phyloP scores from a whole-genome alignment of 768 basidiomycete genomes.

The Phaeotremella fagi region DNA sequence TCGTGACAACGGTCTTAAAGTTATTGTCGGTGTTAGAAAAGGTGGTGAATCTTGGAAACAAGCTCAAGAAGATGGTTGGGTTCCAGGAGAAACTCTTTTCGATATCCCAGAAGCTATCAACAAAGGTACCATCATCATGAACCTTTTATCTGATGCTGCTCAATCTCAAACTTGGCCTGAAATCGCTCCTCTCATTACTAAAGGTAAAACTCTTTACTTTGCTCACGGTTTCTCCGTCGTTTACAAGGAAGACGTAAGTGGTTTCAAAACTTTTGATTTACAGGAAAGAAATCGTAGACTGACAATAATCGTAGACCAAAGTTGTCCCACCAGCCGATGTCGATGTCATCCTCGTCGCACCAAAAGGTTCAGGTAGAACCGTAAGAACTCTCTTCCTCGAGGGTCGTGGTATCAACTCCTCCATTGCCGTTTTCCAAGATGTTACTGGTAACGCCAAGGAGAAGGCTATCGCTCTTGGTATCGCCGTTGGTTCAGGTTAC shows the following conservation, averaged over 20 bases:
- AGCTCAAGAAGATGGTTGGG: conserved; percentile 93
- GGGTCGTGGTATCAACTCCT: conserved; percentile 74
- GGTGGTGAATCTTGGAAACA: conserved; percentile 95
- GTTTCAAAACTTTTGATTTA: no score
- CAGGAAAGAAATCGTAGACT: no score
- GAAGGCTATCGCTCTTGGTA: conserved; percentile 90
- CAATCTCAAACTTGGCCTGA: conserved; percentile 92
- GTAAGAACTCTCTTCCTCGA: conserved; percentile 99
- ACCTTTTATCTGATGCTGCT: conserved; percentile 97
- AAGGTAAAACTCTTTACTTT: conserved; percentile 99
- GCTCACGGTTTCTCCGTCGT: conserved; percentile 99
- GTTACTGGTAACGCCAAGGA: conserved; percentile 97
- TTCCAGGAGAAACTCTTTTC: conserved; percentile 96
- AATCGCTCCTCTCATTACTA: conserved; percentile 89
- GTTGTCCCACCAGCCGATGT: conserved; percentile 87
- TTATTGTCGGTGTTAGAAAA: conserved; percentile 96
- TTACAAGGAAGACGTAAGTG: conserved; percentile 75
- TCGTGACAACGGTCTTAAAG: conserved; percentile 96
- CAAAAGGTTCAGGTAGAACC: conserved; percentile 97
- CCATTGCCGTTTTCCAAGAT: conserved; percentile 92
- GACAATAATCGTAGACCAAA: conserved; percentile 67
- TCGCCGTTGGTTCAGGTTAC: conserved; percentile 94
- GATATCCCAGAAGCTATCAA: conserved; percentile 96
- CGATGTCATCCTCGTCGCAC: conserved; percentile 98
- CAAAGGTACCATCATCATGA: conserved; percentile 98